Evolutionary conservation across 306 rosid species (phyloP), one percentile per base, ranked within the genome.

Genomic region (Arachis hypogaea): DNA sequence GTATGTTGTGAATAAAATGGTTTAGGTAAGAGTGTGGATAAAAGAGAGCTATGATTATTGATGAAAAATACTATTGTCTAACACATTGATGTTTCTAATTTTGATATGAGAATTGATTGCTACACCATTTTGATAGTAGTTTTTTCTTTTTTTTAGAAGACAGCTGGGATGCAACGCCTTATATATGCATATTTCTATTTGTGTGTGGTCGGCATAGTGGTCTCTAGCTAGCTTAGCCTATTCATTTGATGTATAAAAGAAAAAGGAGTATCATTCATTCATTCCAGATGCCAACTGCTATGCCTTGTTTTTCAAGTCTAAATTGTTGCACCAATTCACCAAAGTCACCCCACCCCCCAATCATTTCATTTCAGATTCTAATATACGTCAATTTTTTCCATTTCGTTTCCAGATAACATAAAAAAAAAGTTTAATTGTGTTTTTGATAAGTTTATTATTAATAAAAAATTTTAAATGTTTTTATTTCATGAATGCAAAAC

Each of bases 131-230:
- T n/a, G 14, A 49, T 49, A 49, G 55, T 49, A 10, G 16, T 47
- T 9, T 11, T 9, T 46, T 46, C 11, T 47, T 47, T 2, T 2
- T 3, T 3, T 3, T 30, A n/a, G 4, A 44, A 44, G 59, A 57
- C 79, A 75, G 73, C 73, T 66, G 79, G 72, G 66, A 56, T 14
- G 59, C 79, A 75, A 33, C 41, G 41, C n/a, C 12, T 28, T 12
- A n/a, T 44, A 36, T 3, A 46, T 9, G 51, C 38, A 46, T 46
- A 50, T 22, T 22, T 22, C 22, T 50, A 61, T 30, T 6, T 66
- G 5, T 3, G 6, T 43, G 5, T 5, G 49, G 50, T 40, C 6
- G 51, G 63, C 11, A 4, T 69, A 11, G 65, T 40, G 49, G 54
- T 16, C 9, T 8, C 69, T 43, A 14, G 11, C 50, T 63, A 63